These are phyloP conservation scores for Lophium mytilinum DNA, from an alignment of 495 filamentous ascomycete genomes.

Conservation along the genomic window DNA sequence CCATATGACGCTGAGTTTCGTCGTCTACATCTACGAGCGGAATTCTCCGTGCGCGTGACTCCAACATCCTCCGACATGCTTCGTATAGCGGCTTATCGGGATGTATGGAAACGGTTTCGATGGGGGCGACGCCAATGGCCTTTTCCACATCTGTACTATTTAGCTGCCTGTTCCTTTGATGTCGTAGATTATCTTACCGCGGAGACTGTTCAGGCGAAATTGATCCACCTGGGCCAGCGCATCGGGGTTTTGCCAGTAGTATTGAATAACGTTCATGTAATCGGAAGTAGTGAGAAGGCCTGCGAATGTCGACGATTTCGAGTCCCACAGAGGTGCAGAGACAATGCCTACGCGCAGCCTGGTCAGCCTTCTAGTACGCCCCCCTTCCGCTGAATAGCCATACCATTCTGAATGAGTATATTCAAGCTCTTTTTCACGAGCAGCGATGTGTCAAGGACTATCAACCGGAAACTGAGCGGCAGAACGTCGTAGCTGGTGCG, in stretches of 20 bases:
- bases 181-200: constrained; percentile 50
- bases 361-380: constrained; percentile 1
- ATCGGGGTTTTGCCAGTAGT: constrained; percentile 97
- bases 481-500: constrained; percentile 97
- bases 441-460: constrained; percentile 89
- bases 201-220: constrained; percentile 85
- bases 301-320: constrained; percentile 84
- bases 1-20: constrained; percentile 85
- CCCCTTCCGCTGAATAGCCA: background rate
- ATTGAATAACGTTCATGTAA: constrained; percentile 98
- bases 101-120: constrained; percentile 93
- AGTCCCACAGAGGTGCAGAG: constrained; percentile 96
- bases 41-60: constrained; percentile 85
- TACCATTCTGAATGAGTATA: constrained; percentile 96
- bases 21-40: constrained; percentile 91
- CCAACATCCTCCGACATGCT: constrained; percentile 88
- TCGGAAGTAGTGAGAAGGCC: constrained; percentile 92
- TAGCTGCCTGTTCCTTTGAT: background rate
- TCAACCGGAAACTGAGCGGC: constrained; percentile 92
- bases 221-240: constrained; percentile 83
- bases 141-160: constrained; percentile 72
- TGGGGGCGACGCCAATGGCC: constrained; percentile 79
- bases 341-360: constrained; percentile 66
- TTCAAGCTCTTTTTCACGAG: constrained; percentile 95
- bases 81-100: constrained; percentile 86